phyloP scores from a whole-genome alignment of 1,139 yeast species.

The Protomyces gravidus region DNA sequence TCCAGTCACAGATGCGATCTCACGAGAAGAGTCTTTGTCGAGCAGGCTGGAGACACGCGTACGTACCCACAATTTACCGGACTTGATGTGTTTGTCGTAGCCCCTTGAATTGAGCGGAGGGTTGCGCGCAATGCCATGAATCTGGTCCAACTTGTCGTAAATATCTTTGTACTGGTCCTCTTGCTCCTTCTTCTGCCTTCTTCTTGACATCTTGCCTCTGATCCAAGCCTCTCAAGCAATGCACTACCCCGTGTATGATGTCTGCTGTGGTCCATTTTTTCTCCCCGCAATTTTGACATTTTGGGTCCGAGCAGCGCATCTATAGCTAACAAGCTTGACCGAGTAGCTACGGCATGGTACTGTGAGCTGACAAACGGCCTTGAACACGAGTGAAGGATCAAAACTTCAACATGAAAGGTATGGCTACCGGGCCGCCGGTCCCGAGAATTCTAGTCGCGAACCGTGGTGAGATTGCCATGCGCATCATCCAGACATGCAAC shows the following conservation, averaged over 20 bases:
- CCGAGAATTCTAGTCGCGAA: conserved; percentile 75
- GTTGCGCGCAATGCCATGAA: conserved; percentile 7
- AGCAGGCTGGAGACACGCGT: conserved; percentile 5
- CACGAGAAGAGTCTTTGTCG: conserved; percentile 9
- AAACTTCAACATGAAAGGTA: not conserved
- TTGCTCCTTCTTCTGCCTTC: not conserved
- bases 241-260: not conserved
- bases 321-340: too few species aligned
- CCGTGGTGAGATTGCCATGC: conserved; percentile 95
- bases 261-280: too few species aligned
- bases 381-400: not conserved
- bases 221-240: not conserved
- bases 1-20: conserved; percentile 20
- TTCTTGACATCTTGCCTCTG: not conserved
- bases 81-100: conserved; percentile 13
- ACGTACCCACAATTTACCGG: conserved; percentile 23
- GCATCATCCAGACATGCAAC: conserved; percentile 83
- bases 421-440: not conserved
- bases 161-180: not conserved
- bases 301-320: too few species aligned
- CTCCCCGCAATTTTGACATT: not conserved
- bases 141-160: conserved; percentile 11
- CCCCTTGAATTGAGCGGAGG: conserved; percentile 18
- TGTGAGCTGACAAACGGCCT: too few species aligned
- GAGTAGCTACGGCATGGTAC: too few species aligned